Percentiles rank a stretch among this genome's conserved stretches.
Conservation (phyloP, 2,329 filamentous ascomycete species). For the Rhytidhysteron rufulum region DNA sequence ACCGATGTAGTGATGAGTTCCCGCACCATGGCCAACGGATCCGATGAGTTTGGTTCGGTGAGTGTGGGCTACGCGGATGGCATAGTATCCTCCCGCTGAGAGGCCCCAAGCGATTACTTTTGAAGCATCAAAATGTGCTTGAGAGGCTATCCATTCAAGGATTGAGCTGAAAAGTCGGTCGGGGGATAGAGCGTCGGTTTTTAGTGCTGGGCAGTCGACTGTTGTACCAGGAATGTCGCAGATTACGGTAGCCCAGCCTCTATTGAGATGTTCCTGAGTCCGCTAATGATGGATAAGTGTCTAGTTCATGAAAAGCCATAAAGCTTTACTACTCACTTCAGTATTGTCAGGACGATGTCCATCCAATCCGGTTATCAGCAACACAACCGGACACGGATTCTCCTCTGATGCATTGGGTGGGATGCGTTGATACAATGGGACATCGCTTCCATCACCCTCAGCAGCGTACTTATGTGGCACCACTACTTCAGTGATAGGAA, state of each 20-base stretch:
- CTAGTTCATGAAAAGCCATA: too few species aligned
- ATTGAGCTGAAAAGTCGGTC: conserved; percentile 53
- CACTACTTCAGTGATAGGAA: conserved; percentile 57
- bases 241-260: conserved; percentile 48
- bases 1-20: conserved; percentile 56
- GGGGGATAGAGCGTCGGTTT: conserved; percentile 44
- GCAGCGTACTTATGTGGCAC: conserved; percentile 55
- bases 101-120: conserved; percentile 54
- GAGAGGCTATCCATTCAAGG: conserved; percentile 48
- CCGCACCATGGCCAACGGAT: conserved; percentile 52
- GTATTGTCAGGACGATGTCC: conserved; percentile 52
- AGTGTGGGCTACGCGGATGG: conserved; percentile 55
- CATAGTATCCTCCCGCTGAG: conserved; percentile 56
- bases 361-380: conserved; percentile 56
- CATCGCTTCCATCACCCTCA: conserved; percentile 49
- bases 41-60: conserved; percentile 47
- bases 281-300: too few species aligned
- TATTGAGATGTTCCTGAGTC: conserved; percentile 43
- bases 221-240: conserved; percentile 57
- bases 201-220: conserved; percentile 48
- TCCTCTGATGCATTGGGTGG: conserved; percentile 38
- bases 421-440: conserved; percentile 63
- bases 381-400: conserved; percentile 47
- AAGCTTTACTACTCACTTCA: conserved; percentile 11
- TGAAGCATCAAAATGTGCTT: conserved; percentile 43